Evolutionary conservation across 2,329 filamentous ascomycete species (phyloP).

Genomic region (Xylariales sp.): DNA sequence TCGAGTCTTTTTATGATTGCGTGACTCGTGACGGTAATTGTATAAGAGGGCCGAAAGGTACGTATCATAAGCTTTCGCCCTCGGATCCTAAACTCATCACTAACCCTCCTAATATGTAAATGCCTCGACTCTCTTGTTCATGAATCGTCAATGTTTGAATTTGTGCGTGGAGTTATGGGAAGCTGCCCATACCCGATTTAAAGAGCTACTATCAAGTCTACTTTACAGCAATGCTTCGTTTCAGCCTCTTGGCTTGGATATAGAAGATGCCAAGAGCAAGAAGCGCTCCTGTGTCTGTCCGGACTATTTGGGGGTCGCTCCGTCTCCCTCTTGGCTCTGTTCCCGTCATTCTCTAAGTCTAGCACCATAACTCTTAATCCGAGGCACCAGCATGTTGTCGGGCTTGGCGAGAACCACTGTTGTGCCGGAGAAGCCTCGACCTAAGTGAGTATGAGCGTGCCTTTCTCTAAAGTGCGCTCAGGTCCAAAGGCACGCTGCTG

Average conservation of each 20-base stretch:
- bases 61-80: background rate
- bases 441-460: conserved; percentile 22
- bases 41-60: background rate
- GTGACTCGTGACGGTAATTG: background rate
- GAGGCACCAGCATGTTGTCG: background rate
- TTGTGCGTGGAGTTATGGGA: conserved; percentile 3
- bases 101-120: background rate
- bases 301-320: background rate
- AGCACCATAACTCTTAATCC: background rate
- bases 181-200: background rate
- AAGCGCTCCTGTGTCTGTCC: background rate
- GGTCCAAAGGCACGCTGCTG: conserved; percentile 91
- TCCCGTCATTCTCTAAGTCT: background rate
- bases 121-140: background rate
- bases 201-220: conserved; percentile 33
- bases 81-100: background rate
- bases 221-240: conserved; percentile 29
- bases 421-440: conserved; percentile 24
- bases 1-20: background rate
- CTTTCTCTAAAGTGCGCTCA: conserved; percentile 66
- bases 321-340: background rate
- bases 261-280: background rate
- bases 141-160: conserved; percentile 20
- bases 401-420: conserved; percentile 6
- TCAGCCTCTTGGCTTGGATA: background rate